Evolutionary conservation across 2,329 filamentous ascomycete genomes (phyloP).

Genomic region (Mycocentrospora acerina): DNA sequence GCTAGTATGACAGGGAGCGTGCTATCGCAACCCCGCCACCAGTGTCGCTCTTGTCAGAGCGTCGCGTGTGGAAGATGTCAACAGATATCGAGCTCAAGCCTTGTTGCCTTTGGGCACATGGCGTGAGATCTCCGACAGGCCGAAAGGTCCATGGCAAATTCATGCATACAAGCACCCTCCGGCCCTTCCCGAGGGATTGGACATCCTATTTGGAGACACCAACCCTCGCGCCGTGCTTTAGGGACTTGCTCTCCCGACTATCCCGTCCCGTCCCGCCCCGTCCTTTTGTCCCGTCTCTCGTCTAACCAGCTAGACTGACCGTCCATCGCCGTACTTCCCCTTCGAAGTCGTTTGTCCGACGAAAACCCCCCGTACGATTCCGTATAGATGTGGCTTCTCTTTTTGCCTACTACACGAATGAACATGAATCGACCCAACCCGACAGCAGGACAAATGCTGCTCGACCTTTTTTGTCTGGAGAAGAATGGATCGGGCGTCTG

Average conservation of each 20-base stretch:
- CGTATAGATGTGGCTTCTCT: too few species aligned
- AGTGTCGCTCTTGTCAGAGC: conserved; percentile 18
- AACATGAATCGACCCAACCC: too few species aligned
- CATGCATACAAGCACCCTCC: conserved; percentile 22
- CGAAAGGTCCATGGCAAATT: conserved; percentile 28
- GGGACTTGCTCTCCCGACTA: conserved; percentile 2
- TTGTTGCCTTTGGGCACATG: conserved; percentile 4
- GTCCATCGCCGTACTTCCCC: too few species aligned
- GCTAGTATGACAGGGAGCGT: conserved; percentile 23
- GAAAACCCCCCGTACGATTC: too few species aligned
- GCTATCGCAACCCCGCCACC: conserved; percentile 18
- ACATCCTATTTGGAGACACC: background rate
- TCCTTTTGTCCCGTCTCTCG: background rate
- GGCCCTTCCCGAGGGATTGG: conserved; percentile 1
- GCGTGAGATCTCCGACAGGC: conserved; percentile 23
- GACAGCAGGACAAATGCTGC: conserved; percentile 15
- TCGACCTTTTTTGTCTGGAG: conserved; percentile 19
- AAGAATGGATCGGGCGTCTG: conserved; percentile 21
- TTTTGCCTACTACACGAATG: too few species aligned
- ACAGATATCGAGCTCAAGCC: conserved; percentile 21
- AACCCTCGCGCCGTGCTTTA: conserved; percentile 9
- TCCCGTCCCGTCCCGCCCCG: background rate
- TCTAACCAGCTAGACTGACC: too few species aligned
- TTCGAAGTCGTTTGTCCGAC: too few species aligned
- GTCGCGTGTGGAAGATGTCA: conserved; percentile 31